Evolutionary conservation across 164 flowering plant genomes (phyloP), one percentile per base, ranked within the genome.

Genomic region (Annona cherimola): DNA sequence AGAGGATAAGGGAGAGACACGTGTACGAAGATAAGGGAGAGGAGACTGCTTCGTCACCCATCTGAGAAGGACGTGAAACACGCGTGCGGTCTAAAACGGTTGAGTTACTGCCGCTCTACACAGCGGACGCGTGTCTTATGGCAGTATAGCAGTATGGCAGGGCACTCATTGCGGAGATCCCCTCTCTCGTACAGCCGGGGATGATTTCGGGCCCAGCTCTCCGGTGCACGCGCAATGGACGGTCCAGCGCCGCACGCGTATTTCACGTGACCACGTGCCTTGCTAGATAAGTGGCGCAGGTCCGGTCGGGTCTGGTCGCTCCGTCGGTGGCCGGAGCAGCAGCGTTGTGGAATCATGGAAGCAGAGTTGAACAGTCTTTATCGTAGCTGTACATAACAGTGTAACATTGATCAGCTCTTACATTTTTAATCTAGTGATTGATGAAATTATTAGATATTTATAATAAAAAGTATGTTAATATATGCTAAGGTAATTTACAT

Each of bases 131-230:
- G 68, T 66, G 68, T 42, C 19, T 3, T 14, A 4, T 18, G 26
- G 4, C 42, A 6, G 68, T 66, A 66, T 50, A 44, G 35, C 14
- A 8, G 4, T 66, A 66, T 50, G 20, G 35, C 14, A 8, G 4
- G 0, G 45, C 50, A 42, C 16, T 66, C 68, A 42, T 42, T 12
- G 68, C 68, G 45, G 44, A 20, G 68, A 66, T 43, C 42, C 43
- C 42, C 54, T 66, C 68, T 66, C 54, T 66, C 68, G 68, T 66
- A 66, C 68, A 50, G 50, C 20, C 9, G 35, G 35, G 35, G 35
- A 26, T 26, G 35, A 26, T 26, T 26, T 26, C 35, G 35, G 35
- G 35, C 35, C 35, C 35, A 26, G 35, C 35, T 26, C 35, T 26
- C 35, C 35, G 0, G 35, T 26, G 35, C 35, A 26, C 57, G 57